Conservation (phyloP, 192 early-diverging fungal species). For the Umbelopsis sp. region DNA sequence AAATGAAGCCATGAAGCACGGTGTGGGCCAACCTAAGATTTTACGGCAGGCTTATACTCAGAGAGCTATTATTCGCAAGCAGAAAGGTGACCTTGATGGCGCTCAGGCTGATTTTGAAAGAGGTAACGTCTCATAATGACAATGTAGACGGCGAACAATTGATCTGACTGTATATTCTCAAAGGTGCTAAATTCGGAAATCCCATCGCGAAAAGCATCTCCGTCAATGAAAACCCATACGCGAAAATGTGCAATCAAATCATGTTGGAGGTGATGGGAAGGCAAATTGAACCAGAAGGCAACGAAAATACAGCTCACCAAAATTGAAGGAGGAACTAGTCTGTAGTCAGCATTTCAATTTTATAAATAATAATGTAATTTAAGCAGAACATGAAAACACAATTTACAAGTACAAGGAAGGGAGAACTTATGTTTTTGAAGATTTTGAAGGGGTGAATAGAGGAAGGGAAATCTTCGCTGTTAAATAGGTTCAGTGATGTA, state of each 20-base stretch:
- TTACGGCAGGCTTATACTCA: slow-evolving; percentile 57
- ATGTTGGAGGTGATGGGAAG: slow-evolving; percentile 41
- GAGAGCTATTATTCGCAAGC: slow-evolving; percentile 48
- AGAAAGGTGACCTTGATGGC: slow-evolving; percentile 45
- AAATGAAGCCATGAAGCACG: slow-evolving; percentile 46
- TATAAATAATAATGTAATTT: neutral
- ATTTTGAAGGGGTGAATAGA: too few species aligned
- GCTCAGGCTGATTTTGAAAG: slow-evolving; percentile 50
- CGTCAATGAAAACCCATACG: slow-evolving; percentile 53
- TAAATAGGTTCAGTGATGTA: neutral
- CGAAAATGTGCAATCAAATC: slow-evolving; percentile 43
- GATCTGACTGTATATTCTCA: neutral
- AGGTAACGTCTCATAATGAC: slow-evolving; percentile 19
- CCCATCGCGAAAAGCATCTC: slow-evolving; percentile 48
- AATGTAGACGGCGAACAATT: neutral
- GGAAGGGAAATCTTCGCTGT: neutral
- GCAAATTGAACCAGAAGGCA: slow-evolving; percentile 15
- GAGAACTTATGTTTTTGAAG: neutral
- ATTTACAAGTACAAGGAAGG: neutral
- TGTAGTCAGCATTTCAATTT: neutral
- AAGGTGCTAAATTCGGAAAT: slow-evolving; percentile 52
- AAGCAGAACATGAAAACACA: neutral
- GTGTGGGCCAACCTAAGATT: slow-evolving; percentile 43
- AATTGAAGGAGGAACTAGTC: neutral
- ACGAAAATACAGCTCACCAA: neutral